Evolutionary conservation across 495 filamentous ascomycete genomes (phyloP).

Genomic region (Hypoxylon lenormandii): DNA sequence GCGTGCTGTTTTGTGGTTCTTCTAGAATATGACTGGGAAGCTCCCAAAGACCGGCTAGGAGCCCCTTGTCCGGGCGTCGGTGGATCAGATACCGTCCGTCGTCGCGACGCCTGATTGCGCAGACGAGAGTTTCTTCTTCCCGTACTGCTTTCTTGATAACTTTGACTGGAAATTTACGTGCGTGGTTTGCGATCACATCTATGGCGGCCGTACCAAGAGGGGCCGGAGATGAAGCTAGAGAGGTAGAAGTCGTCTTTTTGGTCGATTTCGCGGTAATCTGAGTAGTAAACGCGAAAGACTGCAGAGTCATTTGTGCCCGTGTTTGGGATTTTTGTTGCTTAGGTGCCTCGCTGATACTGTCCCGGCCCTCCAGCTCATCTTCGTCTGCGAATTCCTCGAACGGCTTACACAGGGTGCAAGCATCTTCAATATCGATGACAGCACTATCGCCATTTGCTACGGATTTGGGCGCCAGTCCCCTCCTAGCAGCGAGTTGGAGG

Average conservation of each 20-base stretch:
- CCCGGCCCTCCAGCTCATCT: neutral
- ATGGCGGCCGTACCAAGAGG: constrained; percentile 30
- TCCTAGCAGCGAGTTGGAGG: constrained; percentile 38
- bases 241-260: neutral
- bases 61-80: constrained; percentile 57
- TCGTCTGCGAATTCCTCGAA: constrained; percentile 47
- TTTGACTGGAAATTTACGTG: constrained; percentile 57
- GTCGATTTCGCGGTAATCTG: constrained; percentile 4
- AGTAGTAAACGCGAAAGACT: constrained; percentile 51
- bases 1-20: constrained; percentile 33
- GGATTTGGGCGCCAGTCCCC: constrained; percentile 29
- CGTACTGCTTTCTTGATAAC: constrained; percentile 57
- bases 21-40: constrained; percentile 56
- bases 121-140: constrained; percentile 60
- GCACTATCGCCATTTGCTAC: neutral
- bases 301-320: constrained; percentile 41
- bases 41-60: constrained; percentile 62
- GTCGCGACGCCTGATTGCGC: constrained; percentile 52
- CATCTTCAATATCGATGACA: constrained; percentile 57
- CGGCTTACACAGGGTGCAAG: constrained; percentile 54
- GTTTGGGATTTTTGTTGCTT: constrained; percentile 28
- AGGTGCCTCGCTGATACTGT: constrained; percentile 11
- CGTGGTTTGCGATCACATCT: constrained; percentile 53
- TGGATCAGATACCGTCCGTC: constrained; percentile 58
- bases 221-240: constrained; percentile 2